Evolutionary conservation across 129 eudicot genomes (phyloP).

Genomic region (Chrysanthemum makinoi): DNA sequence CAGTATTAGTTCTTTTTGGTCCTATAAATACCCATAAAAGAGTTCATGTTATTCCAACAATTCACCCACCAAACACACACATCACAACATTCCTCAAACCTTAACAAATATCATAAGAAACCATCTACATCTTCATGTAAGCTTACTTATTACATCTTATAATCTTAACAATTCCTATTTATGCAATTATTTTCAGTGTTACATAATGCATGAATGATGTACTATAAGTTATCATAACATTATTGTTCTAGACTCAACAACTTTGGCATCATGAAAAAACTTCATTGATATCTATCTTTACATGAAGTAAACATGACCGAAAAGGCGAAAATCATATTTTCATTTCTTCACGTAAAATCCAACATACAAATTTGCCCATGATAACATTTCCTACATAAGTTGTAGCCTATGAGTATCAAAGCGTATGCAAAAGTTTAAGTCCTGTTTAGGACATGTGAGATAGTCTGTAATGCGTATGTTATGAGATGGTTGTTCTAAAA

Average conservation of each 20-base stretch:
- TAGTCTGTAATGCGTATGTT: no score
- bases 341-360: background rate
- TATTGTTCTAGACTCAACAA: no score
- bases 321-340: background rate
- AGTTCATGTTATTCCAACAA: conserved; percentile 21
- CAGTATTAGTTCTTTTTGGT: conserved; percentile 6
- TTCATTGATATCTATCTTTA: background rate
- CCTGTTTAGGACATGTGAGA: no score
- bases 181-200: background rate
- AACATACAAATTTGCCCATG: background rate
- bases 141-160: conserved; percentile 13
- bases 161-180: conserved; percentile 1
- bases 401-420: no score
- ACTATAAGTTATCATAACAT: no score
- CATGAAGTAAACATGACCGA: conserved; percentile 3
- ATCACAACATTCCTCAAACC: conserved; percentile 36
- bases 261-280: background rate
- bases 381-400: background rate
- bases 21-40: conserved; percentile 49
- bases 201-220: no score
- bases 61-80: conserved; percentile 39
- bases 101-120: conserved; percentile 19
- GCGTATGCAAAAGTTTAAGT: no score
- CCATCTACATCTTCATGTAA: conserved; percentile 40
- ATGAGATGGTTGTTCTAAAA: no score